phyloP scores from a whole-genome alignment of 371 early-diverging fungal species.

The Circinella umbellata region DNA sequence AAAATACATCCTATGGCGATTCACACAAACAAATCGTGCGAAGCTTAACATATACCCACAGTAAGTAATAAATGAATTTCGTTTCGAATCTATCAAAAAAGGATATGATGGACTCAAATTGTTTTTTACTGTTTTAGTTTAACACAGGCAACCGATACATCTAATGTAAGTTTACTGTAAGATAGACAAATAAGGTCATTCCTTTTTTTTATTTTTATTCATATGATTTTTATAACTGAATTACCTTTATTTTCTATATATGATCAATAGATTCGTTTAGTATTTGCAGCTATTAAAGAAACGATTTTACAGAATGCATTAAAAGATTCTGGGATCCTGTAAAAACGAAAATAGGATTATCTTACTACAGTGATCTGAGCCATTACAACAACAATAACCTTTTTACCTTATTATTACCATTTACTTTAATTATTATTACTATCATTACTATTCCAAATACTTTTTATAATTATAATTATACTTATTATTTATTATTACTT shows the following conservation, averaged over 20 bases:
- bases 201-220: too few relatives aligned
- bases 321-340: slow-evolving; percentile 71
- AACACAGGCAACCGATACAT: slow-evolving; percentile 83
- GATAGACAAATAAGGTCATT: background rate
- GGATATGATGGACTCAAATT: background rate
- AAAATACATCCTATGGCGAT: slow-evolving; percentile 74
- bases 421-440: background rate
- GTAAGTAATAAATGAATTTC: slow-evolving; percentile 41
- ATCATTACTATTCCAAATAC: background rate
- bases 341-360: background rate
- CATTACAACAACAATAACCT: background rate
- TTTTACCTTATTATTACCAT: too few relatives aligned
- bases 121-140: slow-evolving; percentile 46
- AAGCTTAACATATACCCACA: slow-evolving; percentile 78
- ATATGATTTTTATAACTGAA: background rate
- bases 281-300: slow-evolving; percentile 81
- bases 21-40: slow-evolving; percentile 72
- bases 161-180: slow-evolving; percentile 61
- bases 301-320: slow-evolving; percentile 76
- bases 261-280: slow-evolving; percentile 57
- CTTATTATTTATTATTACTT: background rate
- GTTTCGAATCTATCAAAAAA: background rate
- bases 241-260: background rate
- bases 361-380: background rate
- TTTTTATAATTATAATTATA: background rate